phyloP scores from a whole-genome alignment of 1,284 basidiomycete genomes.

The Sparassis latifolia region DNA sequence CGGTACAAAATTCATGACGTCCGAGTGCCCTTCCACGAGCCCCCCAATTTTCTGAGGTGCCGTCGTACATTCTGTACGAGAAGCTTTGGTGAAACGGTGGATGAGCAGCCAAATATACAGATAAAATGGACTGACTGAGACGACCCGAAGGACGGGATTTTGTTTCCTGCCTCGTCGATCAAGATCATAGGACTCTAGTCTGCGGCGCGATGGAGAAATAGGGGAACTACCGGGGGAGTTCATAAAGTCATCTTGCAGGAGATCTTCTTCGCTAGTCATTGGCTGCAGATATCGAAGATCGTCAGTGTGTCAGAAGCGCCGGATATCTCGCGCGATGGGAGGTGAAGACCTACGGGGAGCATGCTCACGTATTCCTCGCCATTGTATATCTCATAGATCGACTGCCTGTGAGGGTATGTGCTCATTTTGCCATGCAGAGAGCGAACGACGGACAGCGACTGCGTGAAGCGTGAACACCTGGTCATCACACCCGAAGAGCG shows the following conservation, averaged over 20 bases:
- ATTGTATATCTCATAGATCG: constrained; percentile 15
- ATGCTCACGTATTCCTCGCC: constrained; percentile 20
- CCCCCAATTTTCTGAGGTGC: neutral
- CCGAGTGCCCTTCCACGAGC: neutral
- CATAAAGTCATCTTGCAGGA: constrained; percentile 21
- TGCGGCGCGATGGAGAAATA: too few species aligned
- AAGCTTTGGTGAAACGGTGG: neutral
- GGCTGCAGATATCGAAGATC: constrained; percentile 14
- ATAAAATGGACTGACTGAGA: neutral
- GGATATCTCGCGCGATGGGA: neutral
- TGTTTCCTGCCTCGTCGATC: neutral
- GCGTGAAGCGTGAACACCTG: neutral
- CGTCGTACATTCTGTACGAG: neutral
- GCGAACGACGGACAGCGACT: neutral
- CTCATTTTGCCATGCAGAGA: constrained; percentile 5
- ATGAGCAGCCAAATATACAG: too few species aligned
- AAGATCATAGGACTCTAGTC: too few species aligned
- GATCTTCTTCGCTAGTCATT: constrained; percentile 25
- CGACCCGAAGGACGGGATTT: neutral
- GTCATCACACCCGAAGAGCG: neutral
- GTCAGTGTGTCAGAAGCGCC: neutral
- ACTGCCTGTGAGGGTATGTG: constrained; percentile 17
- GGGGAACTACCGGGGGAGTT: neutral
- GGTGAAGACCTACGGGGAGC: constrained; percentile 19
- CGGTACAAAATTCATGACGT: too few species aligned